Evolutionary conservation across 1,284 basidiomycete genomes (phyloP), one percentile per base, ranked within the genome.

Genomic region (Irpex sp.): DNA sequence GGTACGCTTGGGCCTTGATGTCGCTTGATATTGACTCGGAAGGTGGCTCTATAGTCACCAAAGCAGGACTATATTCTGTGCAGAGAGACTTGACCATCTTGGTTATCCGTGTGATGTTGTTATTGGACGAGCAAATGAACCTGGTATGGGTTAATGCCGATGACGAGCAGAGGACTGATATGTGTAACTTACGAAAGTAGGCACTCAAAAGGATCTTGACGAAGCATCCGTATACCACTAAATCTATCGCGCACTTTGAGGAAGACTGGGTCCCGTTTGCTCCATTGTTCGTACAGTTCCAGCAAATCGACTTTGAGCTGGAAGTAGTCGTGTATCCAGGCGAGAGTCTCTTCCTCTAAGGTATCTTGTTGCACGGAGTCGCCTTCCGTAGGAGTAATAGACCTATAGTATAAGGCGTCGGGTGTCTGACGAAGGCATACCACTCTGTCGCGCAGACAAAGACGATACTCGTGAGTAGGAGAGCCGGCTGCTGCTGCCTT

Each of bases 101-200:
- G 4, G 93, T 92, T 71, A 97, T 98, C 1, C 96, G 89, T 2
- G 86, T 77, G 59, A 98, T 99, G 71, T 99, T 97, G 75, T 99
- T 99, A 73, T 98, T 99, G 1, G 96, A 94, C 15, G 96, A 98
- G 72, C 97, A 99, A 68, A 99, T 98, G 78, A 99, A 99, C 7
- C 96, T 97, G 66, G 15, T 17, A 58, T 21, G n/a, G 13, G 15
- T 13, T 13, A 36, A 40, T 49, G 31, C 13, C 19, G 40, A 58
- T 54, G 60, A 63, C 26, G 37, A 58, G 9, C 13, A 54, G 31
- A 58, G 51, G 31, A 63, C 65, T 55, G 59, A 67, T 49, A 19
- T 44, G 37, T n/a, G 51, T 55, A 13, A 86, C 93, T 70, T 74
- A 96, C 94, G 92, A 94, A 52, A 97, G 78, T 31, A 97, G 82